These are phyloP conservation scores for Dendrocalamus latiflorus DNA, from an alignment of 202 grass and related monocot species.

Conservation along the genomic window DNA sequence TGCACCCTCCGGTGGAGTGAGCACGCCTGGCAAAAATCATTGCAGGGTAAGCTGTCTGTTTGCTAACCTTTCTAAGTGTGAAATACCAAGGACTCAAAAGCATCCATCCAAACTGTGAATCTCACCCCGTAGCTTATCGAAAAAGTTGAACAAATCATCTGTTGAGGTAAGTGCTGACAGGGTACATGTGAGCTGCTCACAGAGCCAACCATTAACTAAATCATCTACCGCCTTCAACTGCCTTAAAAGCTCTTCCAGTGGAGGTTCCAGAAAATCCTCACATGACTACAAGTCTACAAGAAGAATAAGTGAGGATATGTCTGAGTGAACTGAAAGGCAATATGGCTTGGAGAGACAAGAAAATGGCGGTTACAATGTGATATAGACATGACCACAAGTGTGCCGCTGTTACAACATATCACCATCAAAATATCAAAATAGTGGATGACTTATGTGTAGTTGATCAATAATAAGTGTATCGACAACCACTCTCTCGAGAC, in stretches of 20 bases:
- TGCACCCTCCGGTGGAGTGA: constrained; percentile 48
- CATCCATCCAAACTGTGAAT: neutral
- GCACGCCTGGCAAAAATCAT: constrained; percentile 47
- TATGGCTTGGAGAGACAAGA: neutral
- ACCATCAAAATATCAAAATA: neutral
- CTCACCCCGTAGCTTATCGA: constrained; percentile 67
- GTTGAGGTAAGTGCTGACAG: constrained; percentile 58
- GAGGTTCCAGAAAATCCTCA: constrained; percentile 76
- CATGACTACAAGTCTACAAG: constrained; percentile 46
- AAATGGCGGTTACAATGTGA: neutral
- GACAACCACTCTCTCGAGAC: neutral
- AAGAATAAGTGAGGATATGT: neutral
- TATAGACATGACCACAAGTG: neutral
- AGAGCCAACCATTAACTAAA: constrained; percentile 55
- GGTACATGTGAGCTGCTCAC: constrained; percentile 52
- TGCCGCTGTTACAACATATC: neutral
- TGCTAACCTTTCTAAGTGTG: neutral
- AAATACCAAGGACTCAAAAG: neutral
- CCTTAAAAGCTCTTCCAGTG: constrained; percentile 68
- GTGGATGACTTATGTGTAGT: neutral
- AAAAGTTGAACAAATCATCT: constrained; percentile 89
- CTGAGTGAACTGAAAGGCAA: neutral
- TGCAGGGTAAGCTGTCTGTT: neutral
- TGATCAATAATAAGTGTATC: neutral
- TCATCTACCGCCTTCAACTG: constrained; percentile 57